These are phyloP conservation scores for Graphiopsis chlorocephala DNA, from an alignment of 2,329 filamentous ascomycete genomes.

Conservation along the genomic window DNA sequence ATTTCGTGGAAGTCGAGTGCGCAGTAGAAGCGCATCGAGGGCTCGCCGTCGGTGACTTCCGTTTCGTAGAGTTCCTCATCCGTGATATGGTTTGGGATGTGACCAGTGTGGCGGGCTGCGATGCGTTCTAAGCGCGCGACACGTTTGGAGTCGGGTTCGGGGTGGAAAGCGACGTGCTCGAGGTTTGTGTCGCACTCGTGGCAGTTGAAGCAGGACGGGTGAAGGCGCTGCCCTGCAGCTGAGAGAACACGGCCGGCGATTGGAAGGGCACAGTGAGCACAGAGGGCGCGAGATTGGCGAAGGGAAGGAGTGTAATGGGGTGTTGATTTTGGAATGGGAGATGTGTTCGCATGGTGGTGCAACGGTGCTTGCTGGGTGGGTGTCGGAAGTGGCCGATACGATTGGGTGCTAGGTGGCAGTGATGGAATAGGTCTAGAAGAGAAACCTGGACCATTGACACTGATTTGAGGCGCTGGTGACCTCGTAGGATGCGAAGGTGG, in stretches of 20 bases:
- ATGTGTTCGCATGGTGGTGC: slow-evolving; percentile 32
- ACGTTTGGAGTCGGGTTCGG: slow-evolving; percentile 75
- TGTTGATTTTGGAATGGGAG: slow-evolving; percentile 36
- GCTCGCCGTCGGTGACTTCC: slow-evolving; percentile 60
- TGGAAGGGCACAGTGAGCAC: slow-evolving; percentile 76
- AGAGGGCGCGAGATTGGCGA: slow-evolving; percentile 65
- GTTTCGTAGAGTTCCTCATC: slow-evolving; percentile 46
- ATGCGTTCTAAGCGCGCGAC: slow-evolving; percentile 72
- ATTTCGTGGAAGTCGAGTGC: slow-evolving; percentile 98
- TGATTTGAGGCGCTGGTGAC: slow-evolving; percentile 21
- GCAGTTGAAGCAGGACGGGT: slow-evolving; percentile 90
- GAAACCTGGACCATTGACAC: slow-evolving; percentile 20
- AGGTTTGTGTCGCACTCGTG: slow-evolving; percentile 82
- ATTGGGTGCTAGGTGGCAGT: background rate
- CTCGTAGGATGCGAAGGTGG: background rate
- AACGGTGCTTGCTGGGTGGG: slow-evolving; percentile 43
- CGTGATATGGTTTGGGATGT: slow-evolving; percentile 57
- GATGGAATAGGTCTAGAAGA: slow-evolving; percentile 18
- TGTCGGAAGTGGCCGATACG: slow-evolving; percentile 46
- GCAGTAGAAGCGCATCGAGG: slow-evolving; percentile 82
- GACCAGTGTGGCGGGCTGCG: slow-evolving; percentile 54
- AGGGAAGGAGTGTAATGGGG: slow-evolving; percentile 46
- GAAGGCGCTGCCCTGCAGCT: slow-evolving; percentile 78
- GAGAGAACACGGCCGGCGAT: slow-evolving; percentile 91
- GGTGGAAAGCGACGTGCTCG: slow-evolving; percentile 94